Percentiles rank a stretch among this genome's conserved stretches.
These are phyloP conservation scores for Lentinula lateritia DNA, from an alignment of 768 basidiomycete genomes.

Conservation along the genomic window DNA sequence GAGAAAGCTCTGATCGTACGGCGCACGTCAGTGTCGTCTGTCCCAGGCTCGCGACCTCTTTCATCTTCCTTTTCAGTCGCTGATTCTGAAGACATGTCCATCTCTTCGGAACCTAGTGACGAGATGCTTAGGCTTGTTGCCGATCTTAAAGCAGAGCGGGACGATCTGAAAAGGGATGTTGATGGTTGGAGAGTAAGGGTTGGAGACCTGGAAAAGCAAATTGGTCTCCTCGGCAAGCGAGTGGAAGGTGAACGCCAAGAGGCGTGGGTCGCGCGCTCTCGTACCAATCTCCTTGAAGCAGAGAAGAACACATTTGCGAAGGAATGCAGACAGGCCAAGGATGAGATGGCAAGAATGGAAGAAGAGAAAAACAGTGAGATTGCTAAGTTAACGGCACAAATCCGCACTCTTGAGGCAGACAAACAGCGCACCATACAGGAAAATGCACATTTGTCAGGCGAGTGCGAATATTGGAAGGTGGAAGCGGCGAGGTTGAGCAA, in stretches of 20 bases:
- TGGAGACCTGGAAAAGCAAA: conserved; percentile 67
- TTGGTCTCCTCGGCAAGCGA: conserved; percentile 56
- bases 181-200: conserved; percentile 83
- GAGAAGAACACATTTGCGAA: conserved; percentile 59
- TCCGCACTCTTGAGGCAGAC: conserved; percentile 20
- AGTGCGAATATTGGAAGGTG: conserved; percentile 30
- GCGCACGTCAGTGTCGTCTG: conserved; percentile 26
- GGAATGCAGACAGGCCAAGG: conserved; percentile 28
- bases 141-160: conserved; percentile 83
- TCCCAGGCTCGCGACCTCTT: conserved; percentile 24
- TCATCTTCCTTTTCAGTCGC: conserved; percentile 49
- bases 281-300: conserved; percentile 55
- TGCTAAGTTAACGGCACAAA: neutral
- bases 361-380: conserved; percentile 1
- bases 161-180: conserved; percentile 83
- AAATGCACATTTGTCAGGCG: conserved; percentile 24
- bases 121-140: conserved; percentile 74
- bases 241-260: conserved; percentile 79
- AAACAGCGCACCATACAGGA: conserved; percentile 18
- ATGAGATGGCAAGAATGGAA: conserved; percentile 15
- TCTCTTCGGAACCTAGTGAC: conserved; percentile 51
- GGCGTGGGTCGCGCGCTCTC: conserved; percentile 79
- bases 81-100: conserved; percentile 31
- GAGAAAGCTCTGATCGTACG: conserved; percentile 59
- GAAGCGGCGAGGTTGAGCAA: conserved; percentile 20